Percentiles rank a stretch among this genome's conserved stretches.
These are phyloP conservation scores for Diddensiella santjacobensis DNA, from an alignment of 805 yeast genomes.

Conservation along the genomic window DNA sequence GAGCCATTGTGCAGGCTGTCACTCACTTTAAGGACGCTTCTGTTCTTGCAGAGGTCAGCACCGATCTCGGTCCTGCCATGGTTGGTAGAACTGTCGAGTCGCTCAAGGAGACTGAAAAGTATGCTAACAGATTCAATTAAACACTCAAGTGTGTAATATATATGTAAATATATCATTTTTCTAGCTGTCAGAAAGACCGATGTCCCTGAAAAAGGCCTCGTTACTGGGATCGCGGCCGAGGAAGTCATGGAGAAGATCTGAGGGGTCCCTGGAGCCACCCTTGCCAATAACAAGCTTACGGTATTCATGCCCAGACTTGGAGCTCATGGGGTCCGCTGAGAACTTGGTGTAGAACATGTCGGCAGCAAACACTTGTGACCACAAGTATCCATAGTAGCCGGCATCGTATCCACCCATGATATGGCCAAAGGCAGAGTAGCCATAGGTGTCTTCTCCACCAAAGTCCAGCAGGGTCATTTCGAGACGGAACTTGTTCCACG, in stretches of 20 bases:
- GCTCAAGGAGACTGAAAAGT: constrained; percentile 10
- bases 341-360: constrained; percentile 75
- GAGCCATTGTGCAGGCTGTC: constrained; percentile 76
- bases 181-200: constrained; percentile 39
- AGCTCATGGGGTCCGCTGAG: constrained; percentile 62
- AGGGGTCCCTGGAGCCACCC: constrained; percentile 72
- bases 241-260: constrained; percentile 58
- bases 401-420: constrained; percentile 82
- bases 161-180: not conserved
- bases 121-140: constrained; percentile 9
- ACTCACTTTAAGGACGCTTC: constrained; percentile 62
- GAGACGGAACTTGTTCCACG: constrained; percentile 66
- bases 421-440: constrained; percentile 73
- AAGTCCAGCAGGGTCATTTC: constrained; percentile 53
- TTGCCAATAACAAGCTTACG: constrained; percentile 64
- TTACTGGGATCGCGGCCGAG: constrained; percentile 75
- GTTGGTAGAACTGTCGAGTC: constrained; percentile 57
- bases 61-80: constrained; percentile 73
- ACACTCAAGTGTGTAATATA: not conserved
- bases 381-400: constrained; percentile 82
- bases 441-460: constrained; percentile 54
- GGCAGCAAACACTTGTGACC: constrained; percentile 81
- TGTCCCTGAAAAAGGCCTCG: constrained; percentile 66
- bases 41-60: constrained; percentile 59
- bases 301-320: constrained; percentile 57